Conservation (phyloP, 2,329 filamentous ascomycete genomes). For the Thermothelomyces thermophilus region DNA sequence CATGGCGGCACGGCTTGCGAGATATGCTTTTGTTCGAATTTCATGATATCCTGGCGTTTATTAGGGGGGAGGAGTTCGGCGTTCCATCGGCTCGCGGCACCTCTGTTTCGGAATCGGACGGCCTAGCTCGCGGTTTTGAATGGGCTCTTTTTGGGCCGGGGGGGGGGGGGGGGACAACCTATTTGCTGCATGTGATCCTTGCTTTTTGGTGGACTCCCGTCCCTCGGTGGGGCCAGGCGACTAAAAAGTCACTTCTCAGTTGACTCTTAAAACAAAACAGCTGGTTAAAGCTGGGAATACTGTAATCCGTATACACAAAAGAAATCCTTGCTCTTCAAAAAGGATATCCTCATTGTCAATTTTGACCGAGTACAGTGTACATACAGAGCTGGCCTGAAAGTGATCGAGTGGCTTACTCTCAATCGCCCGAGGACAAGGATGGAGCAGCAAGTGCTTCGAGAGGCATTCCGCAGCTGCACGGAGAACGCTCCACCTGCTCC, state of each 20-base stretch:
- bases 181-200: neutral
- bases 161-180: neutral
- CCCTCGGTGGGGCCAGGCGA: too few relatives aligned
- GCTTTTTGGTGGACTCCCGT: neutral
- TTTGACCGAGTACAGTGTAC: too few relatives aligned
- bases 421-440: too few relatives aligned
- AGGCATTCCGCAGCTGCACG: neutral
- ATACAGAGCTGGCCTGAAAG: too few relatives aligned
- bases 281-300: neutral
- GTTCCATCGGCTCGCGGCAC: neutral
- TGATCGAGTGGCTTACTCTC: too few relatives aligned
- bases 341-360: too few relatives aligned
- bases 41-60: conserved; percentile 2
- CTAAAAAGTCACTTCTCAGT: too few relatives aligned
- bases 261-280: too few relatives aligned
- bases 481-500: neutral
- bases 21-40: neutral
- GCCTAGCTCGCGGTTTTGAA: neutral
- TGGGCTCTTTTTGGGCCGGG: too few relatives aligned
- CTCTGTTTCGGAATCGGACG: neutral
- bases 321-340: neutral
- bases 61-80: neutral
- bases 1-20: neutral
- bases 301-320: too few relatives aligned
- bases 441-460: neutral